phyloP scores from a whole-genome alignment of 345 rosid genomes.

The Gossypioides kirkii region DNA sequence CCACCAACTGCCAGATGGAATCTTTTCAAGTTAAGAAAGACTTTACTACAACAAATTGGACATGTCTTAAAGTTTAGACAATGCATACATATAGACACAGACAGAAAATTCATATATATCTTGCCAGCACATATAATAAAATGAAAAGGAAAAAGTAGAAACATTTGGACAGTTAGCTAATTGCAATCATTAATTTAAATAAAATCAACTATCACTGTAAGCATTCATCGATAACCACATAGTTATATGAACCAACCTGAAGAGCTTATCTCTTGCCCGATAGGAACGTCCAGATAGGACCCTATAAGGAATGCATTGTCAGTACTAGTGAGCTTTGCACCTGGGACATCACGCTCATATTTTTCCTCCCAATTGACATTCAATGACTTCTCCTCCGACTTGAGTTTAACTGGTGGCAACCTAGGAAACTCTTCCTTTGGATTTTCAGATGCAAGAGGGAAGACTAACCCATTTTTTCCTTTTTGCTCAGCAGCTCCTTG shows the following conservation, averaged over 20 bases:
- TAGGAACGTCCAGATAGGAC: slow-evolving; percentile 86
- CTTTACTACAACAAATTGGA: not conserved
- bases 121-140: not conserved
- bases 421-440: slow-evolving; percentile 85
- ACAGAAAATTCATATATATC: not conserved
- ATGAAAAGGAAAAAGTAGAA: not conserved
- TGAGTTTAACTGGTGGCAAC: slow-evolving; percentile 95
- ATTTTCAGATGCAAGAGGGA: slow-evolving; percentile 53
- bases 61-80: not conserved
- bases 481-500: slow-evolving; percentile 49
- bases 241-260: slow-evolving; percentile 54
- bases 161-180: not conserved
- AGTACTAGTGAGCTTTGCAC: slow-evolving; percentile 46
- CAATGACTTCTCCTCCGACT: slow-evolving; percentile 79
- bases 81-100: not conserved
- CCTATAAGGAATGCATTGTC: slow-evolving; percentile 78
- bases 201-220: not conserved
- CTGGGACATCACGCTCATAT: slow-evolving; percentile 65
- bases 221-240: not conserved
- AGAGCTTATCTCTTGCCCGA: slow-evolving; percentile 87
- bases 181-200: not conserved
- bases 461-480: slow-evolving; percentile 38
- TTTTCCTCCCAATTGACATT: slow-evolving; percentile 84
- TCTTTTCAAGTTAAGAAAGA: not conserved
- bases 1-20: not conserved